Evolutionary conservation across 495 filamentous ascomycete genomes (phyloP), one percentile per base, ranked within the genome.

Genomic region (Penicillium ochrochloron): DNA sequence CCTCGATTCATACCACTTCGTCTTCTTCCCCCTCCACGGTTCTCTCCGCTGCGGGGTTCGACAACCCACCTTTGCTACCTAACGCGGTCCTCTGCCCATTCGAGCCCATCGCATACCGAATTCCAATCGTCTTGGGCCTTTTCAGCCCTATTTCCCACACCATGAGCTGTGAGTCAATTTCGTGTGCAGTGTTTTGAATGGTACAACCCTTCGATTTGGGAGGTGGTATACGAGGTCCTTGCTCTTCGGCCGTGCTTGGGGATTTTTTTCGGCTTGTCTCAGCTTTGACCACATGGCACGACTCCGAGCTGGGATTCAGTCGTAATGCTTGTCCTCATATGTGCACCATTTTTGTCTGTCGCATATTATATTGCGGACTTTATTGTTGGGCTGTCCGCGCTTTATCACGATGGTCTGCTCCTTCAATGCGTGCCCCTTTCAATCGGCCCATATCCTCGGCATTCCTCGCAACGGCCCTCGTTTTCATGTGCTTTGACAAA

Each of bases 91-190:
- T 58, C 61, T 46, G 50, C 53, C 68, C 57, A 63, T 60, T 63
- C 42, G 42, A 61, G 23, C 52, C 66, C 41, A 35, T 61, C 62
- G 55, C 64, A 67, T 57, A 62, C 58, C 55, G n/a, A 57, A 10
- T 37, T 58, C 50, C 50, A 46, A 31, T 56, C 54, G 37, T 54
- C 64, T 61, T 52, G 65, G 66, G 64, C 48, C 21, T 48, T 34
- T 57, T 37, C 59, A 70, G 64, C 69, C 69, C 65, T 66, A 65
- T 59, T 58, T 62, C 63, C 59, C 65, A 70, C 69, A 74, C 57
- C 46, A 74, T 74, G 71, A 74, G 71, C 63, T 74, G 71, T 74
- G 67, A 74, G 71, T 74, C 69, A 57, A 65, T 68, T 57, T 55
- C 14, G 50, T 66, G 46, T 56, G 39, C 57, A 33, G 9, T 48